Conservation (phyloP, 2,329 filamentous ascomycete species). For the Aspergillus sojae region DNA sequence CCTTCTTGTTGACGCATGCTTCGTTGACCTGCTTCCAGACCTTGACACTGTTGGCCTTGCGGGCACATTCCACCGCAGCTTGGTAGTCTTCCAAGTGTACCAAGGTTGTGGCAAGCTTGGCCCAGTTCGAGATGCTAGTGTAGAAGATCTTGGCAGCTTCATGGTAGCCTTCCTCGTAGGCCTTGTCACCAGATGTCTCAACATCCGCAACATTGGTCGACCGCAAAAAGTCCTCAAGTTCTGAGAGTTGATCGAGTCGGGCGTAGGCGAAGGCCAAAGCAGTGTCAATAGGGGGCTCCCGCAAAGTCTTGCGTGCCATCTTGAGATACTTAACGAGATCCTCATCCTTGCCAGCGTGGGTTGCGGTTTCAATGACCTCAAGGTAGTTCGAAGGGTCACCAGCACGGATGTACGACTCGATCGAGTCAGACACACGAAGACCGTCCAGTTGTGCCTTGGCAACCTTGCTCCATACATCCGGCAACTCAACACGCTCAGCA, state of each 20-base stretch:
- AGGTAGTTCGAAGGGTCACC: slow-evolving; percentile 88
- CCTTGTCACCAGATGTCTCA: slow-evolving; percentile 97
- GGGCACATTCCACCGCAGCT: slow-evolving; percentile 92
- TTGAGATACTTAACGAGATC: slow-evolving; percentile 94
- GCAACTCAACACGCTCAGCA: slow-evolving; percentile 88
- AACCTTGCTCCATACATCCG: slow-evolving; percentile 97
- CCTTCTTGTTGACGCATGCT: slow-evolving; percentile 95
- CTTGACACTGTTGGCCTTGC: slow-evolving; percentile 98
- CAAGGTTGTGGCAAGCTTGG: slow-evolving; percentile 94
- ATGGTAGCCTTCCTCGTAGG: slow-evolving; percentile 89
- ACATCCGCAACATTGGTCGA: slow-evolving; percentile 93
- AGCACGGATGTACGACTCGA: slow-evolving; percentile 96
- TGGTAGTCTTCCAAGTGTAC: slow-evolving; percentile 98
- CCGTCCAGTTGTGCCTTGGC: slow-evolving; percentile 97
- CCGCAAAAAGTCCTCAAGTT: slow-evolving; percentile 95
- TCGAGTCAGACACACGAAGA: slow-evolving; percentile 85
- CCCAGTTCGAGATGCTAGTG: slow-evolving; percentile 98
- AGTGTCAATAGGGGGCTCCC: slow-evolving; percentile 91
- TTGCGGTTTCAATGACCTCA: slow-evolving; percentile 95
- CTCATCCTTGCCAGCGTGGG: slow-evolving; percentile 94
- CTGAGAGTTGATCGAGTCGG: slow-evolving; percentile 83
- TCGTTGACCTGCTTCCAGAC: slow-evolving; percentile 99
- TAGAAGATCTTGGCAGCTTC: slow-evolving; percentile 99
- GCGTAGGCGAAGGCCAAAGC: slow-evolving; percentile 92
- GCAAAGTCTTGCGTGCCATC: slow-evolving; percentile 96